Conservation (phyloP, 306 rosid genomes). For the Prunus mira region DNA sequence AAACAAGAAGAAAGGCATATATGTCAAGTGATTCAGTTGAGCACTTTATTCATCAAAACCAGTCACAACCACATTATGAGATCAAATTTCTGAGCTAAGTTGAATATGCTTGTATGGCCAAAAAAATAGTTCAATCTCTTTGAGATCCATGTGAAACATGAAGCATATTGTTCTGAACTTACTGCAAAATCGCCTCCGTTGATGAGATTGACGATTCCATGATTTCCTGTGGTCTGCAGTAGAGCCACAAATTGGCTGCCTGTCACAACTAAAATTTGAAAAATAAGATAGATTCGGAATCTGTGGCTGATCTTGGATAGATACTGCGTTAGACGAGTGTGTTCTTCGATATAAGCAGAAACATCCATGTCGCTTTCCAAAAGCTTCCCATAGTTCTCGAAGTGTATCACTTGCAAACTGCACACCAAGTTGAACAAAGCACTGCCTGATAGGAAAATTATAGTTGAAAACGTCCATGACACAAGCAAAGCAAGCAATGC, state of each 20-base stretch:
- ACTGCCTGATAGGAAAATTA: constrained; percentile 36
- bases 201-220: constrained; percentile 27
- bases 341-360: constrained; percentile 37
- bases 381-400: constrained; percentile 46
- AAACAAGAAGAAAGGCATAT: no score
- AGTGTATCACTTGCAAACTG: constrained; percentile 51
- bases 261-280: constrained; percentile 39
- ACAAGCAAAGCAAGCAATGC: constrained; percentile 30
- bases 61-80: no score
- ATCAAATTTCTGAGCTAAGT: no score
- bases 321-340: constrained; percentile 31
- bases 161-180: constrained; percentile 20
- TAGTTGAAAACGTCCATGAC: constrained; percentile 34
- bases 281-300: constrained; percentile 41
- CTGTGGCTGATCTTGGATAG: constrained; percentile 55
- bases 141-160: background rate
- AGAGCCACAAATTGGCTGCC: constrained; percentile 37
- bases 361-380: constrained; percentile 44
- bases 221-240: constrained; percentile 34
- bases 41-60: no score
- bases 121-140: background rate
- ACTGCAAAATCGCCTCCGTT: constrained; percentile 49
- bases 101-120: background rate
- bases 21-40: background rate
- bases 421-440: constrained; percentile 40